These are phyloP conservation scores for Naganishia antarctica DNA, from an alignment of 768 basidiomycete genomes.

Conservation along the genomic window DNA sequence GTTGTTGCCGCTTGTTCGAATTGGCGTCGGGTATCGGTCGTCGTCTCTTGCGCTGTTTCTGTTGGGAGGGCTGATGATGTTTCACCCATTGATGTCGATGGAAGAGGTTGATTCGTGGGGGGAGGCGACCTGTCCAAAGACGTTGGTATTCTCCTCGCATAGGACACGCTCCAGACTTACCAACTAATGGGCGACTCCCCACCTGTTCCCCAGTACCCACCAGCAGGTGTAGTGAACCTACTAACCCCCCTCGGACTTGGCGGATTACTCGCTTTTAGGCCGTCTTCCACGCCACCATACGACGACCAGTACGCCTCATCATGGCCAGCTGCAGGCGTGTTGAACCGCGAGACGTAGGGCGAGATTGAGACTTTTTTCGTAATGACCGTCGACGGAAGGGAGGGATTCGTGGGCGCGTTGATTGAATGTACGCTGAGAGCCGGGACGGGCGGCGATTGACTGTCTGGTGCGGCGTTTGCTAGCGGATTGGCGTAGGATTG, in stretches of 20 bases:
- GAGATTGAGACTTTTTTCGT: conserved; percentile 18
- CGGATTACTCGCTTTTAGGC: conserved; percentile 24
- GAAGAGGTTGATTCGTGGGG: not conserved
- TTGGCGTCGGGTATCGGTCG: not conserved
- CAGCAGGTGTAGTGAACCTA: not conserved
- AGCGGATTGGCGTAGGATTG: not conserved
- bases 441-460: not conserved
- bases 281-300: conserved; percentile 28
- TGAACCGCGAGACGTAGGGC: conserved; percentile 13
- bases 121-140: conserved; percentile 1
- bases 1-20: conserved; percentile 2
- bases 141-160: not conserved
- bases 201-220: conserved; percentile 29
- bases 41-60: not conserved
- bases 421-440: not conserved
- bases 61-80: not conserved
- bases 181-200: conserved; percentile 28
- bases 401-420: not conserved
- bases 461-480: not conserved
- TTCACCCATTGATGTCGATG: not conserved
- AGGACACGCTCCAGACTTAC: conserved; percentile 7
- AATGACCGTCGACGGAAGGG: not conserved
- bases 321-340: not conserved
- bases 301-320: conserved; percentile 27
- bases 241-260: conserved; percentile 18